Percentiles rank a stretch among this genome's conserved stretches.
phyloP scores from a whole-genome alignment of 805 yeast genomes.

The Scheffersomyces coipomensis region DNA sequence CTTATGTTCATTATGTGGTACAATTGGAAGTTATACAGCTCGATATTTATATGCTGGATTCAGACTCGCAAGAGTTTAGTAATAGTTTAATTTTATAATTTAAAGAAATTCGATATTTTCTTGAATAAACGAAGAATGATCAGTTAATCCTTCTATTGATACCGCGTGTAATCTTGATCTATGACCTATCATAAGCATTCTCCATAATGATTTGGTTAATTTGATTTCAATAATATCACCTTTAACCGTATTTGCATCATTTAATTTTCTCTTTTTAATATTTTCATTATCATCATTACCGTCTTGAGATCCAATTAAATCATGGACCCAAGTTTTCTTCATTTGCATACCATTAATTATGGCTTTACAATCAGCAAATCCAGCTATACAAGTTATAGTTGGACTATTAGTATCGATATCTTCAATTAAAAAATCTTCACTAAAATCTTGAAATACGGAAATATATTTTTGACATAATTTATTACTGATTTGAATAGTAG shows the following conservation, averaged over 20 bases:
- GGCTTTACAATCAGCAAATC: slow-evolving; percentile 25
- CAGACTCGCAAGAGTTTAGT: slow-evolving; percentile 8
- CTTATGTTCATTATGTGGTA: slow-evolving; percentile 17
- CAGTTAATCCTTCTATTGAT: slow-evolving; percentile 27
- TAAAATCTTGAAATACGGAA: slow-evolving; percentile 21
- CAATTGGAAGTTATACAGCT: slow-evolving; percentile 17
- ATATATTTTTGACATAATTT: slow-evolving; percentile 18
- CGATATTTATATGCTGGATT: slow-evolving; percentile 21
- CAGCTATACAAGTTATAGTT: slow-evolving; percentile 18
- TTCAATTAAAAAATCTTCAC: slow-evolving; percentile 12
- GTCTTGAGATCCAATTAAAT: slow-evolving; percentile 17
- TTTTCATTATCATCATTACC: slow-evolving; percentile 1
- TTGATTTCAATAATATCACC: slow-evolving; percentile 46
- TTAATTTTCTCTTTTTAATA: slow-evolving; percentile 10
- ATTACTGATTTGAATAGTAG: slow-evolving; percentile 24
- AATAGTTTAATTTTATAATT: too few species aligned
- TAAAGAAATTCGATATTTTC: neutral
- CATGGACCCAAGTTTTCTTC: slow-evolving; percentile 32
- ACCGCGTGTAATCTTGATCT: slow-evolving; percentile 26
- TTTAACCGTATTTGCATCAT: slow-evolving; percentile 4
- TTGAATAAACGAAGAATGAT: slow-evolving; percentile 9
- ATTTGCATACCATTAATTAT: slow-evolving; percentile 34
- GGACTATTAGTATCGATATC: slow-evolving; percentile 17
- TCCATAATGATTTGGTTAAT: slow-evolving; percentile 45
- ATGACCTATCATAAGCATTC: slow-evolving; percentile 21